phyloP scores from a whole-genome alignment of 345 rosid genomes.

The Pistacia vera region DNA sequence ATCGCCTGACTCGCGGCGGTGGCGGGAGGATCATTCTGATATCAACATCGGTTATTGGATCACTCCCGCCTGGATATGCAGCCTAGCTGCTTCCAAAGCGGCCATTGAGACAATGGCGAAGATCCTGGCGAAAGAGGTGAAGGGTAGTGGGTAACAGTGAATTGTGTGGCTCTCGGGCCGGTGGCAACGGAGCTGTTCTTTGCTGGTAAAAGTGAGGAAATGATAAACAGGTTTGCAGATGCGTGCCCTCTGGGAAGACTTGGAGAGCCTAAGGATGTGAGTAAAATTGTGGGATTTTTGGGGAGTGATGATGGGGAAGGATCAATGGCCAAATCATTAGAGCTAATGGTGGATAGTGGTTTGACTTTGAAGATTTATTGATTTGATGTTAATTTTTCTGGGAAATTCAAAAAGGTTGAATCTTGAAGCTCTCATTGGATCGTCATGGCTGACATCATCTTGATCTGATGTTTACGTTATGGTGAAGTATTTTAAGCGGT shows the following conservation, averaged over 20 bases:
- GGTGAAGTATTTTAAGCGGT: no score
- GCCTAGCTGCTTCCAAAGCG: conserved; percentile 65
- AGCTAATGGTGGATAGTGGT: conserved; percentile 40
- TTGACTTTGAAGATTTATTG: background rate
- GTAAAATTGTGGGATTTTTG: conserved; percentile 49
- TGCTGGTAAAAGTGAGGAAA: conserved; percentile 52
- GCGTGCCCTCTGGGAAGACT: conserved; percentile 47
- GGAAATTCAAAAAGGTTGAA: no score
- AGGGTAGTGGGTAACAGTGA: conserved; percentile 58
- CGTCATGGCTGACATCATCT: no score
- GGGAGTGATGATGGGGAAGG: conserved; percentile 60
- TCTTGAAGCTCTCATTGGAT: no score
- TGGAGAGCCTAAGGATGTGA: conserved; percentile 53
- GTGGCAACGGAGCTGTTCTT: conserved; percentile 58
- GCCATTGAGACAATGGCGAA: conserved; percentile 57
- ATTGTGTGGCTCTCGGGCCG: conserved; percentile 60
- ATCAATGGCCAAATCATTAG: conserved; percentile 57
- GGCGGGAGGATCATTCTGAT: conserved; percentile 54
- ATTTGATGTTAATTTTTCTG: background rate
- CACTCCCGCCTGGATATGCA: conserved; percentile 46
- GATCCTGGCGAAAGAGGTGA: conserved; percentile 58
- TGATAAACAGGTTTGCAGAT: conserved; percentile 35
- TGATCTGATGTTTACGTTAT: no score
- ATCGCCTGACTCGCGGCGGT: conserved; percentile 37
- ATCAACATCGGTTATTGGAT: conserved; percentile 43